Evolutionary conservation across 345 rosid genomes (phyloP).

Genomic region (Psidium guajava): DNA sequence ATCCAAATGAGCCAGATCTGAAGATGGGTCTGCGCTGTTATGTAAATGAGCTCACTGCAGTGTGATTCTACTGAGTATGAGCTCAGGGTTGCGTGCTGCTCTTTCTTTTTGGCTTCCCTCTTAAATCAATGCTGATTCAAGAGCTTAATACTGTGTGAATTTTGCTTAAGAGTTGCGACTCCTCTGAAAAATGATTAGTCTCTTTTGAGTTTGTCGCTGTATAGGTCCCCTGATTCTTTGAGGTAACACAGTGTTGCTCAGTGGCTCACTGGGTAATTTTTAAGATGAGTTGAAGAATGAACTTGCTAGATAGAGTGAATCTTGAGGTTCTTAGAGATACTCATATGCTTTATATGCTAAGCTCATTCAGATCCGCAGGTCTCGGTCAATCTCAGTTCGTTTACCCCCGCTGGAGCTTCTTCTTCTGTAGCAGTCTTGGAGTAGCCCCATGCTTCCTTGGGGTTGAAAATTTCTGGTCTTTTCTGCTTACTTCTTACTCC

Average conservation of each 20-base stretch:
- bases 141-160: background rate
- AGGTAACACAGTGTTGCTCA: background rate
- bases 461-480: background rate
- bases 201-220: background rate
- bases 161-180: background rate
- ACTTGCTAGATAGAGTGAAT: background rate
- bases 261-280: background rate
- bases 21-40: background rate
- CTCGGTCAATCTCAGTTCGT: background rate
- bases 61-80: background rate
- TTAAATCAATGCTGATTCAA: background rate
- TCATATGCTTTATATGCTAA: background rate
- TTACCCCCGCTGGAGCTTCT: background rate
- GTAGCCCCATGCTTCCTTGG: background rate
- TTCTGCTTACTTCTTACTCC: background rate
- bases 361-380: background rate
- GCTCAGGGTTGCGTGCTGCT: background rate
- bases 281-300: background rate
- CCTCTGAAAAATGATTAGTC: background rate
- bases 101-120: background rate
- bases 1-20: background rate
- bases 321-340: background rate
- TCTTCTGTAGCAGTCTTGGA: background rate
- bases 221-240: background rate
- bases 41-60: background rate